phyloP scores from a whole-genome alignment of 2,329 filamentous ascomycete species.

The Mycogone perniciosa region DNA sequence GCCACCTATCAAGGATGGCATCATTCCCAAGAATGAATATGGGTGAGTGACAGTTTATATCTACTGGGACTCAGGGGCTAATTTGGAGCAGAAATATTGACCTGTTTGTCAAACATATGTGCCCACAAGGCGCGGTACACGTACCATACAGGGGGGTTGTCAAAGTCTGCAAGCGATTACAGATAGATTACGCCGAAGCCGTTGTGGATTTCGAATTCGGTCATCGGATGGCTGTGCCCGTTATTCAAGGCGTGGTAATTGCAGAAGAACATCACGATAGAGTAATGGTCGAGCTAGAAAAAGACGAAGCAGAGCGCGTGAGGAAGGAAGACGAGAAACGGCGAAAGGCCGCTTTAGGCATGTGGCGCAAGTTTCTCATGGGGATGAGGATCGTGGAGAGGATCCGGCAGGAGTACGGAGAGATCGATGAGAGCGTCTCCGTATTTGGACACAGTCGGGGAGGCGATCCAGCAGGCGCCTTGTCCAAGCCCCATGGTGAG shows the following conservation, averaged over 20 bases:
- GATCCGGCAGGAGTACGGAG: slow-evolving; percentile 69
- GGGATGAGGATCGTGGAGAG: slow-evolving; percentile 76
- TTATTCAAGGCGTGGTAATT: slow-evolving; percentile 85
- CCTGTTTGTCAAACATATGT: slow-evolving; percentile 89
- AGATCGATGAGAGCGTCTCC: slow-evolving; percentile 46
- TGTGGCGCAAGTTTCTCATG: slow-evolving; percentile 84
- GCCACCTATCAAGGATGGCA: slow-evolving; percentile 71
- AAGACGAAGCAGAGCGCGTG: slow-evolving; percentile 66
- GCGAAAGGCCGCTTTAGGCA: slow-evolving; percentile 62
- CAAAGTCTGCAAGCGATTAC: slow-evolving; percentile 74
- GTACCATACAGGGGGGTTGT: slow-evolving; percentile 71
- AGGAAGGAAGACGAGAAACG: slow-evolving; percentile 81
- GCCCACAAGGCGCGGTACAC: slow-evolving; percentile 76
- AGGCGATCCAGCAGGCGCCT: slow-evolving; percentile 10
- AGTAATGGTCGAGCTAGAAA: slow-evolving; percentile 72
- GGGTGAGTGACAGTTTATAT: slow-evolving; percentile 39
- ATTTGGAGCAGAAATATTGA: slow-evolving; percentile 66
- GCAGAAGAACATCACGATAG: slow-evolving; percentile 70
- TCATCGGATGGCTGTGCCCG: slow-evolving; percentile 85
- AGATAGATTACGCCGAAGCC: slow-evolving; percentile 86
- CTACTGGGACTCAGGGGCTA: slow-evolving; percentile 12
- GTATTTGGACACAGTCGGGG: slow-evolving; percentile 46
- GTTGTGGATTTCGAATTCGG: slow-evolving; percentile 97
- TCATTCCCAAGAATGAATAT: slow-evolving; percentile 90
- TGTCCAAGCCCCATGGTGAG: slow-evolving; percentile 32